Evolutionary conservation across 2,329 filamentous ascomycete genomes (phyloP), one percentile per base, ranked within the genome.

Genomic region (Shiraia bambusicola): DNA sequence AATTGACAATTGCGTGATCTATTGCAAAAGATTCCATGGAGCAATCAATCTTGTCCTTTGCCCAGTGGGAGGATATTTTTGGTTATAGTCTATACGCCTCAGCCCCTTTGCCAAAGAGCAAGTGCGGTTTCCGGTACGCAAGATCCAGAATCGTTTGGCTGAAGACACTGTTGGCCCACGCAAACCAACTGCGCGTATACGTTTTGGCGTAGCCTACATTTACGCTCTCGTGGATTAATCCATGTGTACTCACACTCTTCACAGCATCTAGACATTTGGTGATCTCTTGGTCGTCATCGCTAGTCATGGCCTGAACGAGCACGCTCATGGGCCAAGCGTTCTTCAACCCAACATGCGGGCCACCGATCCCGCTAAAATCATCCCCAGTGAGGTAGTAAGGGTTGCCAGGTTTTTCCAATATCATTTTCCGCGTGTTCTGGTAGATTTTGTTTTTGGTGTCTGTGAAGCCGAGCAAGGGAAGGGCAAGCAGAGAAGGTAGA

Each of bases 241-340:
- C 93, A 8, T 94, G 76, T 37, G 76, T 78, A 47, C 86, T 87
- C 1, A 86, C 86, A 46, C 82, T 77, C 45, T 93, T 82, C 28
- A 98, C 93, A 24, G 85, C 67, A 6, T 82, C 74, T 17, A 98
- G 69, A 49, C 86, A 87, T 34, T 80, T 76, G 46, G 70, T 74
- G 50, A 98, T 97, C 72, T 98, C 93, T 0, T 77, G 75, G 47
- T 95, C 91, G 42, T 91, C 77, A 36, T 92, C 79, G 5, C 84
- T 86, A 0, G 93, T 98, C 78, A 93, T 89, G 2, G 88, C 89
- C 69, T 96, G 91, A 14, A 96, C 81, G 7, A 98, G 76, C 49
- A 96, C 73, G 65, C 88, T 93, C 90, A 98, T 97, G 0, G 93
- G 93, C 93, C 93, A 98, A 6, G 92, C 93, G 54, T 95, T 88